Conservation (phyloP, 169 alveolate genomes). For the Plasmodium relictum region DNA sequence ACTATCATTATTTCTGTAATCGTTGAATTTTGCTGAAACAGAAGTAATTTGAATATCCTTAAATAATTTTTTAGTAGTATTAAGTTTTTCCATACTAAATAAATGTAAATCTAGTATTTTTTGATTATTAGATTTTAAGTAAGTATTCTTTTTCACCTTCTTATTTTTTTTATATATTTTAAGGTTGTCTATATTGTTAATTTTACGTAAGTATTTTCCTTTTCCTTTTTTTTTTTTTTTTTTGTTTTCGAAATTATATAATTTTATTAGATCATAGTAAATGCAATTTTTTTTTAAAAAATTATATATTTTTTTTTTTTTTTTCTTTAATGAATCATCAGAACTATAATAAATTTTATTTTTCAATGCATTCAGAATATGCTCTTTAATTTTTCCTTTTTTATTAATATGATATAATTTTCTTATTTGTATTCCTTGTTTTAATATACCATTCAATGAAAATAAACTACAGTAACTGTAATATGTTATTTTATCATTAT, state of each 20-base stretch:
- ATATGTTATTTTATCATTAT: not conserved
- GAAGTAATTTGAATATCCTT: too few species aligned
- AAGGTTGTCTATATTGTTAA: not conserved
- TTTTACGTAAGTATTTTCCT: not conserved
- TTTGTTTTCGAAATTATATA: not conserved
- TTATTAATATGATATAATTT: constrained; percentile 15
- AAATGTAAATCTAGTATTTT: too few species aligned
- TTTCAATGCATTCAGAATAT: constrained; percentile 28
- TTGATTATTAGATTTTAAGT: too few species aligned
- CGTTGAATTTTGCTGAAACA: too few species aligned
- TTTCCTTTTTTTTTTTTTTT: not conserved
- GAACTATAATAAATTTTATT: constrained; percentile 3
- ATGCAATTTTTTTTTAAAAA: constrained; percentile 25
- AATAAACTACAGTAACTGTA: constrained; percentile 24
- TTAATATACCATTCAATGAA: constrained; percentile 15
- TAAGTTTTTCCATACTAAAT: too few species aligned
- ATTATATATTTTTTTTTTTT: not conserved
- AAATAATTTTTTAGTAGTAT: too few species aligned
- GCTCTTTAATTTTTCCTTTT: not conserved
- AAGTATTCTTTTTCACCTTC: too few species aligned
- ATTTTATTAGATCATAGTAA: constrained; percentile 19
- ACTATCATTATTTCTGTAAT: too few species aligned
- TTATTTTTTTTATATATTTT: not conserved
- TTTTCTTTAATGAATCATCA: not conserved
- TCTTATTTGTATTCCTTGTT: constrained; percentile 57